Evolutionary conservation across 345 rosid genomes (phyloP).

Genomic region (Eucalyptus rudis): DNA sequence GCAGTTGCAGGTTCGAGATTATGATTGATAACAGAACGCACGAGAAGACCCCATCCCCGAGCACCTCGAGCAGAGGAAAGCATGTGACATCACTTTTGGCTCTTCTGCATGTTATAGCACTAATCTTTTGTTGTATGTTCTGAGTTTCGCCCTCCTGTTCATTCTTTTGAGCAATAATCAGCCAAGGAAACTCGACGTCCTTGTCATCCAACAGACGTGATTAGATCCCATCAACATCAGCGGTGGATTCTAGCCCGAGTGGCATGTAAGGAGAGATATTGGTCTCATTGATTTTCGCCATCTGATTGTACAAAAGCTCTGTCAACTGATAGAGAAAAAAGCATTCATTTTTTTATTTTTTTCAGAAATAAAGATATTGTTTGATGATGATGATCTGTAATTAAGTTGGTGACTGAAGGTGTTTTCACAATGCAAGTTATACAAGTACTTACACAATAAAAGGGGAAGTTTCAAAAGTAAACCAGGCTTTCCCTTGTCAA

Average conservation of each 20-base stretch:
- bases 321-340: neutral
- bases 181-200: neutral
- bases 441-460: neutral
- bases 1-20: constrained; percentile 42
- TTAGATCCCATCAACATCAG: neutral
- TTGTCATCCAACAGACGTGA: neutral
- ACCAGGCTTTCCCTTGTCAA: neutral
- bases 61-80: neutral
- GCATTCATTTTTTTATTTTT: neutral
- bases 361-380: neutral
- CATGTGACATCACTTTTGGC: neutral
- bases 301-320: neutral
- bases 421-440: neutral
- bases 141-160: neutral
- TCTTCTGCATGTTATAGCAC: neutral
- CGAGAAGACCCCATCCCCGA: neutral
- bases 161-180: neutral
- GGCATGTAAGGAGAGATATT: neutral
- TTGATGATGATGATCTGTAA: neutral
- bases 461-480: neutral
- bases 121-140: neutral
- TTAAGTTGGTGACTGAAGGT: neutral
- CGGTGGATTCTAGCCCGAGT: neutral
- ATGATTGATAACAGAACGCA: constrained; percentile 44
- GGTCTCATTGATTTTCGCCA: neutral